Conservation (phyloP, 1,284 basidiomycete species). For the Austroboletus novae-zelandiae region DNA sequence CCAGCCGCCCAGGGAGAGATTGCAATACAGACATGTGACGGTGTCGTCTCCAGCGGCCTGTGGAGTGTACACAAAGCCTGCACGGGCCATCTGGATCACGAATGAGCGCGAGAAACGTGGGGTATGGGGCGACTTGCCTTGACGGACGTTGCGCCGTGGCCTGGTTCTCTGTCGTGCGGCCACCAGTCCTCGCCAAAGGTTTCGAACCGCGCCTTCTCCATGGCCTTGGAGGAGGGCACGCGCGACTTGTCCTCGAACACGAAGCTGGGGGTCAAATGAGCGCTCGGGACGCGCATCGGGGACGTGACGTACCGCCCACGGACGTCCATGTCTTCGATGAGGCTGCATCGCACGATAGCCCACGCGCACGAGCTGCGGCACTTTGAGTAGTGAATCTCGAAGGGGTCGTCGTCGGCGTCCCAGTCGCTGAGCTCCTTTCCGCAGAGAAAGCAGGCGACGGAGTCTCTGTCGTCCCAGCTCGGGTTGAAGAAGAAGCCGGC, state of each 20-base stretch:
- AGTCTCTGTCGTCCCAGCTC: slow-evolving; percentile 58
- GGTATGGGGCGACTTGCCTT: slow-evolving; percentile 45
- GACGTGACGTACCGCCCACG: slow-evolving; percentile 50
- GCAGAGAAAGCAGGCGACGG: slow-evolving; percentile 75
- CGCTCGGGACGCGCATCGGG: background rate
- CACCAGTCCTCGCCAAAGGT: slow-evolving; percentile 68
- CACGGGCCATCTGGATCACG: slow-evolving; percentile 67
- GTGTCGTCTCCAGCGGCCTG: slow-evolving; percentile 64
- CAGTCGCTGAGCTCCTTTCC: slow-evolving; percentile 75
- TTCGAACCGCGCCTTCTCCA: slow-evolving; percentile 66
- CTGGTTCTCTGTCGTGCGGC: slow-evolving; percentile 65
- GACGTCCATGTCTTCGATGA: slow-evolving; percentile 52
- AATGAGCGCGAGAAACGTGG: background rate
- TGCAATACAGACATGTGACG: slow-evolving; percentile 77
- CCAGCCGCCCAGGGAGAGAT: slow-evolving; percentile 75
- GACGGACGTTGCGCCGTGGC: slow-evolving; percentile 67
- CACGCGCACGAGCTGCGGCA: slow-evolving; percentile 65
- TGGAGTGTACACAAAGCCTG: slow-evolving; percentile 79
- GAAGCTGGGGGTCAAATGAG: slow-evolving; percentile 42
- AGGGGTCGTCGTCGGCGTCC: slow-evolving; percentile 79
- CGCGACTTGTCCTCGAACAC: slow-evolving; percentile 54
- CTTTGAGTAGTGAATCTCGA: slow-evolving; percentile 70
- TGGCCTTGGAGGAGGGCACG: slow-evolving; percentile 60
- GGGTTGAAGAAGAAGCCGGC: slow-evolving; percentile 83
- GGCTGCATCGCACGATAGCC: slow-evolving; percentile 72